These are phyloP conservation scores for Metschnikowia dekortorum DNA, from an alignment of 805 yeast species.

Conservation along the genomic window DNA sequence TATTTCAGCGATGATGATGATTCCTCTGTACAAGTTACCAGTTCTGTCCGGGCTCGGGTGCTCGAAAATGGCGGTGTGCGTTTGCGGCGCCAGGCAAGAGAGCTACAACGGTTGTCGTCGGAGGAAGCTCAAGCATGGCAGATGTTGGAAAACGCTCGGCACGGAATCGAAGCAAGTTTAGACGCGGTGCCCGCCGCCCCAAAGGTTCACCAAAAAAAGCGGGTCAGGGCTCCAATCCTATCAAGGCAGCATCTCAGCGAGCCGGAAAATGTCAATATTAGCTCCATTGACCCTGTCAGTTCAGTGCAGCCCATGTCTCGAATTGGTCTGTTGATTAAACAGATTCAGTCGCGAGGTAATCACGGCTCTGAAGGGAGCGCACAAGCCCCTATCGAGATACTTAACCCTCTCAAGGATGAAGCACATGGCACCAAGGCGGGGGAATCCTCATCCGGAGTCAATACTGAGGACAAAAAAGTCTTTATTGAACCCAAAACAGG, in stretches of 20 bases:
- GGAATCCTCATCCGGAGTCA: no score
- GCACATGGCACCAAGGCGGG: no score
- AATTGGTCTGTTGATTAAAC: slow-evolving; percentile 21
- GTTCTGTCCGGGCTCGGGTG: slow-evolving; percentile 4
- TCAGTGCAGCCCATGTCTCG: slow-evolving; percentile 1
- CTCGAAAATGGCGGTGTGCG: slow-evolving; percentile 38
- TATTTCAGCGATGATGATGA: slow-evolving; percentile 2
- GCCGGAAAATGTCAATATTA: no score
- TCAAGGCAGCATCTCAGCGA: not conserved
- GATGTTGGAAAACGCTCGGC: slow-evolving; percentile 28
- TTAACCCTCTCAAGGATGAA: not conserved
- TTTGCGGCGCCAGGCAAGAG: slow-evolving; percentile 30
- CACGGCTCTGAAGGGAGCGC: not conserved
- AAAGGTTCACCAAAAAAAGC: not conserved
- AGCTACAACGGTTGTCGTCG: slow-evolving; percentile 23
- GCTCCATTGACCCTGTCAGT: not conserved
- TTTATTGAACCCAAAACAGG: not conserved
- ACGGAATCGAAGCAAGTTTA: slow-evolving; percentile 3
- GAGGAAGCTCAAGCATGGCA: slow-evolving; percentile 39
- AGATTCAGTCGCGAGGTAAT: slow-evolving; percentile 12
- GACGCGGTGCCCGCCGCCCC: not conserved
- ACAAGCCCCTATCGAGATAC: not conserved
- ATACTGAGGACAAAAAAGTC: no score
- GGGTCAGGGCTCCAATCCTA: not conserved
- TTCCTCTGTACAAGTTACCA: not conserved